Evolutionary conservation across 345 rosid genomes (phyloP).

Genomic region (Microcos paniculata): DNA sequence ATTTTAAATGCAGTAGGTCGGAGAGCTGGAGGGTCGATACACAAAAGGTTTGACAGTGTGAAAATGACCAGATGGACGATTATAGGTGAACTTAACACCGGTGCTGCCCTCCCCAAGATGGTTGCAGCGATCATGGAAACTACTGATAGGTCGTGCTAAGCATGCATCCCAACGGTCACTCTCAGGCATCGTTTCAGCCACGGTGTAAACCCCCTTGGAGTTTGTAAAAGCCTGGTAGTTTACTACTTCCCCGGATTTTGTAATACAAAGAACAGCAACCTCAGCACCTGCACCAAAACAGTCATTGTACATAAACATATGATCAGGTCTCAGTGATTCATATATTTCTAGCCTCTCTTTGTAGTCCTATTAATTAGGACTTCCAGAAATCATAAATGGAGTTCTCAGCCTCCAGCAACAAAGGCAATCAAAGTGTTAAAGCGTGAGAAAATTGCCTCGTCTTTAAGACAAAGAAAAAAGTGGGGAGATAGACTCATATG

Average conservation of each 20-base stretch:
- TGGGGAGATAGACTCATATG: background rate
- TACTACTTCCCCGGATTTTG: constrained; percentile 86
- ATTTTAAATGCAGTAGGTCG: constrained; percentile 59
- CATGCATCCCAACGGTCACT: constrained; percentile 97
- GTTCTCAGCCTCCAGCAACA: background rate
- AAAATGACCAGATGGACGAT: constrained; percentile 73
- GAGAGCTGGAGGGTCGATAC: constrained; percentile 53
- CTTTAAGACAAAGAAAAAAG: background rate
- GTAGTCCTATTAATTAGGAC: background rate
- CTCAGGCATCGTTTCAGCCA: constrained; percentile 97
- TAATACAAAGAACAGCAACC: constrained; percentile 96
- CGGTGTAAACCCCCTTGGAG: constrained; percentile 73
- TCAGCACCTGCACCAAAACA: constrained; percentile 68
- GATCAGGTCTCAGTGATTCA: background rate
- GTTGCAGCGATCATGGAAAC: constrained; percentile 80
- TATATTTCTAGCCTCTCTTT: background rate
- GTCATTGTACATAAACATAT: background rate
- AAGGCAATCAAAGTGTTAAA: background rate
- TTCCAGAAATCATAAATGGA: background rate
- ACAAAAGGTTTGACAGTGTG: constrained; percentile 73
- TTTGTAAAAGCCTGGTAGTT: constrained; percentile 95
- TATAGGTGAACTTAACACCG: constrained; percentile 80
- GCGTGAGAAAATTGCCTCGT: background rate
- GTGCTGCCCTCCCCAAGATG: constrained; percentile 52
- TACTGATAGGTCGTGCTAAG: constrained; percentile 81